Evolutionary conservation across 768 basidiomycete species (phyloP).

Genomic region (Gautieria morchelliformis): DNA sequence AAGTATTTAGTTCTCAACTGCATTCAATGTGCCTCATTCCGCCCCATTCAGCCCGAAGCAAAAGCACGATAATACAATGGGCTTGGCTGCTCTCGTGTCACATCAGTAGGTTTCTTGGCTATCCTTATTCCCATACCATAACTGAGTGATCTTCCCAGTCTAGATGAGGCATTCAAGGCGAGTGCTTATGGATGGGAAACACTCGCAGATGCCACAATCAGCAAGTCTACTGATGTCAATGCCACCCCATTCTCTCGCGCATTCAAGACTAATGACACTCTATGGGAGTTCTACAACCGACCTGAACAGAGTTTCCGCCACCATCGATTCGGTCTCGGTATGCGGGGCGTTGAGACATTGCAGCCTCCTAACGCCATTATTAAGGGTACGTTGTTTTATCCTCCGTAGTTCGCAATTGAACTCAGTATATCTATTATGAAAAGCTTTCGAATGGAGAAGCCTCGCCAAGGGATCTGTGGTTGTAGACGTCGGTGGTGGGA

Average conservation of each 20-base stretch:
- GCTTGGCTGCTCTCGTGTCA: constrained; percentile 14
- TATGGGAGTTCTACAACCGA: constrained; percentile 9
- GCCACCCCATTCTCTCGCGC: constrained; percentile 12
- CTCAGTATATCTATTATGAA: neutral
- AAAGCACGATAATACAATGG: constrained; percentile 15
- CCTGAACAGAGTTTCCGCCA: constrained; percentile 7
- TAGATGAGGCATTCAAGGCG: constrained; percentile 13
- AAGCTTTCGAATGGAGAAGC: constrained; percentile 21
- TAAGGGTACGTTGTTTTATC: constrained; percentile 9
- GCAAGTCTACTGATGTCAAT: constrained; percentile 11
- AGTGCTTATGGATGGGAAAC: constrained; percentile 13
- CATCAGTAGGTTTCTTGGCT: constrained; percentile 12
- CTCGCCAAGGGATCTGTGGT: constrained; percentile 16
- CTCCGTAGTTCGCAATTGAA: neutral
- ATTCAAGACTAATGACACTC: constrained; percentile 10
- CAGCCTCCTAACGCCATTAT: constrained; percentile 13
- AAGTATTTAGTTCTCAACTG: neutral
- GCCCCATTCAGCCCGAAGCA: constrained; percentile 10
- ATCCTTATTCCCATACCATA: neutral
- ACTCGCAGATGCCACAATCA: constrained; percentile 15
- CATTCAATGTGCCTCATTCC: neutral
- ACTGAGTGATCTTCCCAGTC: constrained; percentile 11
- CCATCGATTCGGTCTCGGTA: constrained; percentile 14
- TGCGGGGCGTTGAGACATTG: constrained; percentile 14
- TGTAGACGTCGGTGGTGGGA: constrained; percentile 27